A percentile compares a stretch with the other conserved stretches of the same genome.
These are phyloP conservation scores for Claviceps arundinis DNA, from an alignment of 2,329 filamentous ascomycete species.

Conservation along the genomic window DNA sequence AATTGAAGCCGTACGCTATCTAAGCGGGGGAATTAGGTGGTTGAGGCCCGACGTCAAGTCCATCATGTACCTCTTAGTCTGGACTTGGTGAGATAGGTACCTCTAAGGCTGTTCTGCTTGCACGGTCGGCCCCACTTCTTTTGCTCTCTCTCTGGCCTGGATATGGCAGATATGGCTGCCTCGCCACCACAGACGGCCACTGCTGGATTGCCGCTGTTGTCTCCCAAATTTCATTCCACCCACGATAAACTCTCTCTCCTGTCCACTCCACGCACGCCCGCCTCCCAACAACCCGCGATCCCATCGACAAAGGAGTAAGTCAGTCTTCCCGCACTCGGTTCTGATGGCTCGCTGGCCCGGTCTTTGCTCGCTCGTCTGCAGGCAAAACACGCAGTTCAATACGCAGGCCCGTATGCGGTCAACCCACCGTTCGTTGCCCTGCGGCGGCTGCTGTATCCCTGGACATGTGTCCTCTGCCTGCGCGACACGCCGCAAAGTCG, in stretches of 20 bases:
- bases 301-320: constrained; percentile 10
- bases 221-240: constrained; percentile 4
- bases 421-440: constrained; percentile 9
- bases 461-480: constrained; percentile 14
- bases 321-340: background rate
- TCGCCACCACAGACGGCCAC: too few relatives aligned
- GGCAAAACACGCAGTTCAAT: background rate
- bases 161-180: too few relatives aligned
- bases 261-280: constrained; percentile 6
- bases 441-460: constrained; percentile 8
- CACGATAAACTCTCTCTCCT: constrained; percentile 8
- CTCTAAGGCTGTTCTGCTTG: too few relatives aligned
- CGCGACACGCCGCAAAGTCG: constrained; percentile 7
- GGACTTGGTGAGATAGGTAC: too few relatives aligned
- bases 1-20: too few relatives aligned
- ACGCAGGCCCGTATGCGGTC: background rate
- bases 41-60: too few relatives aligned
- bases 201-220: background rate
- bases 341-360: background rate
- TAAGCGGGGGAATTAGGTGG: too few relatives aligned
- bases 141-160: too few relatives aligned
- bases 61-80: too few relatives aligned
- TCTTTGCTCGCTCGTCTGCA: background rate
- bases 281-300: constrained; percentile 4
- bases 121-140: too few relatives aligned